Percentiles rank a stretch among this genome's conserved stretches.
phyloP scores from a whole-genome alignment of 1,284 basidiomycete genomes.

The Rhodotorula sp. region DNA sequence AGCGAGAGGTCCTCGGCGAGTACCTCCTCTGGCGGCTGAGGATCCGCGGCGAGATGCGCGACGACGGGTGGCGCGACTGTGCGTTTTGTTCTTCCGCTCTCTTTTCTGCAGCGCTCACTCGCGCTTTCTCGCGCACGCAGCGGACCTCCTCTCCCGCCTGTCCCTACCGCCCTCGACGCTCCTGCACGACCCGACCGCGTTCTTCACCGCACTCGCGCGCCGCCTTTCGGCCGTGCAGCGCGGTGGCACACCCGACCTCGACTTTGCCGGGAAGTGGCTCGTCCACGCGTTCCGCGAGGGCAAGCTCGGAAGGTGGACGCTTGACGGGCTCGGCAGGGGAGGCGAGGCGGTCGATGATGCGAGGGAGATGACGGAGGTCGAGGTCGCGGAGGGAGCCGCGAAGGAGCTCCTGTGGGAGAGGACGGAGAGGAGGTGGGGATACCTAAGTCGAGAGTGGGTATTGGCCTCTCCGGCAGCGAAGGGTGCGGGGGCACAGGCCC shows the following conservation, averaged over 20 bases:
- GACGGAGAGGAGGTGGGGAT: slow-evolving; percentile 10
- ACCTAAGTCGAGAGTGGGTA: slow-evolving; percentile 9
- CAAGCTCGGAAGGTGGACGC: slow-evolving; percentile 58
- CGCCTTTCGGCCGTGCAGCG: slow-evolving; percentile 77
- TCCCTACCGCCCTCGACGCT: slow-evolving; percentile 57
- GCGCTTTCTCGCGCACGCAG: neutral
- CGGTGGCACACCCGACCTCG: slow-evolving; percentile 70
- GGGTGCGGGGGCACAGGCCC: too few relatives aligned
- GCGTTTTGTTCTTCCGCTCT: slow-evolving; percentile 46
- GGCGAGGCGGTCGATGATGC: slow-evolving; percentile 53
- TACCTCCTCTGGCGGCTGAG: slow-evolving; percentile 89
- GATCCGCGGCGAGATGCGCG: slow-evolving; percentile 60
- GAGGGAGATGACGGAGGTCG: slow-evolving; percentile 16
- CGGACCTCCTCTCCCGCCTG: slow-evolving; percentile 38
- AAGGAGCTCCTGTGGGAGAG: slow-evolving; percentile 18
- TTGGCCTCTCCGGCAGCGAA: neutral
- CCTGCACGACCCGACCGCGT: slow-evolving; percentile 60
- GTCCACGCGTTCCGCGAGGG: slow-evolving; percentile 79
- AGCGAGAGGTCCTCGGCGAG: slow-evolving; percentile 76
- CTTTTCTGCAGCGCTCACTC: neutral
- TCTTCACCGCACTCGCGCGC: slow-evolving; percentile 68
- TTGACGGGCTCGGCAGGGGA: slow-evolving; percentile 54
- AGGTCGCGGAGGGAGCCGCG: slow-evolving; percentile 16
- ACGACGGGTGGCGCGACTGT: slow-evolving; percentile 57
- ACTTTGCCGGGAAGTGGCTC: slow-evolving; percentile 75